phyloP scores from a whole-genome alignment of 805 yeast genomes.

The Pichia kluyveri region DNA sequence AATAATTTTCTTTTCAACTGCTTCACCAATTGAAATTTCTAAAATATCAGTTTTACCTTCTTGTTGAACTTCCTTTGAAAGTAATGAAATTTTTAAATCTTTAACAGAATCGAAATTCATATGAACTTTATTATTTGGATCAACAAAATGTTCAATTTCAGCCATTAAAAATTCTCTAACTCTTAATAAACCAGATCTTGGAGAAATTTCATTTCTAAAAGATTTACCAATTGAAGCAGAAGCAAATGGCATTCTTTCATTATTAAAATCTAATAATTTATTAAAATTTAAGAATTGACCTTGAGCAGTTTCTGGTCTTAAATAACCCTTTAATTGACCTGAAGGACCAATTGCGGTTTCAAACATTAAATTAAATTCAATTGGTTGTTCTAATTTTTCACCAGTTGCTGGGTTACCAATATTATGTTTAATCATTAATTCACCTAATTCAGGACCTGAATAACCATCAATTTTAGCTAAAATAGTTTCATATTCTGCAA shows the following conservation, averaged over 20 bases:
- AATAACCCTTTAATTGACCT: conserved; percentile 88
- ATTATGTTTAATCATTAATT: conserved; percentile 69
- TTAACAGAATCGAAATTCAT: conserved; percentile 68
- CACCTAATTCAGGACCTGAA: conserved; percentile 88
- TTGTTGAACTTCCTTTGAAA: conserved; percentile 83
- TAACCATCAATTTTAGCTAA: conserved; percentile 93
- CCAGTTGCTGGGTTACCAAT: conserved; percentile 91
- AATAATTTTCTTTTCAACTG: conserved; percentile 78
- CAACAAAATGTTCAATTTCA: conserved; percentile 97
- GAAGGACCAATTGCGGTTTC: conserved; percentile 99
- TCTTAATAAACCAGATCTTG: conserved; percentile 94
- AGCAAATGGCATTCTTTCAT: conserved; percentile 98
- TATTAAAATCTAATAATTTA: conserved; percentile 90
- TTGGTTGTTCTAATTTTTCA: conserved; percentile 79
- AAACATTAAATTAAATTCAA: conserved; percentile 95
- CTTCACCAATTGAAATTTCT: conserved; percentile 75
- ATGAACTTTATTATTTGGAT: conserved; percentile 82
- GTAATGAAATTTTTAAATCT: conserved; percentile 63
- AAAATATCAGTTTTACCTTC: conserved; percentile 67
- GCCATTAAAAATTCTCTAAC: conserved; percentile 99
- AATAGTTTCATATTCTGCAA: conserved; percentile 72
- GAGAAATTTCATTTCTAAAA: conserved; percentile 97
- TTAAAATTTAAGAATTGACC: conserved; percentile 96
- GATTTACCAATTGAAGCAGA: conserved; percentile 98
- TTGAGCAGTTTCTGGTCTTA: conserved; percentile 99